phyloP scores from a whole-genome alignment of 1,284 basidiomycete species.

The Cryptococcus sp. region DNA sequence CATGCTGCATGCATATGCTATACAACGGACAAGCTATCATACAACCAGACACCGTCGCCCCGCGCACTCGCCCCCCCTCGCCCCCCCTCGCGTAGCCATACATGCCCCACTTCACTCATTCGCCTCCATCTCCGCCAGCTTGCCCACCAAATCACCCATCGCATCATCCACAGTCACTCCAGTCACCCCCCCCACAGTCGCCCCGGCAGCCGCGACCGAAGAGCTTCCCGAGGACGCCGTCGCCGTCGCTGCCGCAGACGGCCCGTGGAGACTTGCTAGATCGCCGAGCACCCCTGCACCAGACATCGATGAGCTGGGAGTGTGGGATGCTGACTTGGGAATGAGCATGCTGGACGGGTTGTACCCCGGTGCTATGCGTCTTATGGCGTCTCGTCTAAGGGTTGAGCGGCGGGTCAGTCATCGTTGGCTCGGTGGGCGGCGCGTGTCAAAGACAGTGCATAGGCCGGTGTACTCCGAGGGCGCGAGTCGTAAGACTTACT shows the following conservation, averaged over 20 bases:
- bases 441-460: constrained; percentile 63
- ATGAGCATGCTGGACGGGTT: constrained; percentile 43
- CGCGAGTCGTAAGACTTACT: constrained; percentile 53
- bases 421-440: constrained; percentile 53
- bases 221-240: too few species aligned
- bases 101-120: constrained; percentile 8
- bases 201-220: too few species aligned
- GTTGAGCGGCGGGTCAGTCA: background rate
- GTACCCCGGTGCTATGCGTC: constrained; percentile 47
- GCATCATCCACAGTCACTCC: constrained; percentile 52
- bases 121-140: constrained; percentile 64
- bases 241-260: background rate
- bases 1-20: too few species aligned
- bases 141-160: constrained; percentile 76
- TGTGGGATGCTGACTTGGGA: constrained; percentile 24
- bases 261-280: constrained; percentile 9
- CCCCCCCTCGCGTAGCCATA: background rate
- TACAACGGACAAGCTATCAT: too few species aligned
- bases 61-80: too few species aligned
- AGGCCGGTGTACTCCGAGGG: constrained; percentile 57
- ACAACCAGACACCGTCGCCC: too few species aligned
- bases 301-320: constrained; percentile 8
- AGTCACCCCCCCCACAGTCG: background rate
- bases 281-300: constrained; percentile 18
- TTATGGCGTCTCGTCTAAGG: constrained; percentile 36